Evolutionary conservation across 1,284 basidiomycete genomes (phyloP).

Genomic region (Cutaneotrichosporon dermatis): DNA sequence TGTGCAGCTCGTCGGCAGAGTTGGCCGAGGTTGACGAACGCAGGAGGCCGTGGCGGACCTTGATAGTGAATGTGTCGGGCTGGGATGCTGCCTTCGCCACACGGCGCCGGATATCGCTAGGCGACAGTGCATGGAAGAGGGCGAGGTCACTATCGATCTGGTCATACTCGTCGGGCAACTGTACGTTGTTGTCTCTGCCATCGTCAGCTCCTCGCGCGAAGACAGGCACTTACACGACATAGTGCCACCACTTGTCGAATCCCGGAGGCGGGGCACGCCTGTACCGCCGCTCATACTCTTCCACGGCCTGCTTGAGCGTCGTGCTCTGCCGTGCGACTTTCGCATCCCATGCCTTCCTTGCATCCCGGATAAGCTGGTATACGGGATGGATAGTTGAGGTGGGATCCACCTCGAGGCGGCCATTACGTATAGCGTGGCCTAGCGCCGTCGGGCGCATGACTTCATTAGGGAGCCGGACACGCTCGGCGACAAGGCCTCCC

Average conservation of each 20-base stretch:
- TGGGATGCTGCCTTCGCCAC: constrained; percentile 44
- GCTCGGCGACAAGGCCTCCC: not conserved
- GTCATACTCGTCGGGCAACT: constrained; percentile 47
- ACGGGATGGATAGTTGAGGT: constrained; percentile 52
- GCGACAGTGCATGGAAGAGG: constrained; percentile 46
- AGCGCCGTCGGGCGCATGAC: not conserved
- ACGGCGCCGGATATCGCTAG: constrained; percentile 60
- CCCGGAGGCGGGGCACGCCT: constrained; percentile 53
- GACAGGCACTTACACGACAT: constrained; percentile 48
- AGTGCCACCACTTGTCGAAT: constrained; percentile 59
- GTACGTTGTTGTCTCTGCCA: constrained; percentile 52
- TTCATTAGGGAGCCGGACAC: not conserved
- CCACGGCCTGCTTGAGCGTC: constrained; percentile 55
- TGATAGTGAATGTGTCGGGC: constrained; percentile 25
- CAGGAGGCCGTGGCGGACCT: constrained; percentile 17
- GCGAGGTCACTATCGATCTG: constrained; percentile 40
- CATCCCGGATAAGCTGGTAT: constrained; percentile 54
- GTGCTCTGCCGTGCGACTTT: constrained; percentile 56
- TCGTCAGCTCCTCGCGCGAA: not conserved
- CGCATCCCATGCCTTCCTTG: constrained; percentile 53
- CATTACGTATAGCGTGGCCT: constrained; percentile 23
- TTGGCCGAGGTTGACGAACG: not conserved
- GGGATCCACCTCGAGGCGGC: constrained; percentile 28
- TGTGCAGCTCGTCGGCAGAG: constrained; percentile 25
- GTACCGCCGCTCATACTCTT: constrained; percentile 53